phyloP scores from a whole-genome alignment of 768 basidiomycete species.

The Rhizopogon vulgaris region DNA sequence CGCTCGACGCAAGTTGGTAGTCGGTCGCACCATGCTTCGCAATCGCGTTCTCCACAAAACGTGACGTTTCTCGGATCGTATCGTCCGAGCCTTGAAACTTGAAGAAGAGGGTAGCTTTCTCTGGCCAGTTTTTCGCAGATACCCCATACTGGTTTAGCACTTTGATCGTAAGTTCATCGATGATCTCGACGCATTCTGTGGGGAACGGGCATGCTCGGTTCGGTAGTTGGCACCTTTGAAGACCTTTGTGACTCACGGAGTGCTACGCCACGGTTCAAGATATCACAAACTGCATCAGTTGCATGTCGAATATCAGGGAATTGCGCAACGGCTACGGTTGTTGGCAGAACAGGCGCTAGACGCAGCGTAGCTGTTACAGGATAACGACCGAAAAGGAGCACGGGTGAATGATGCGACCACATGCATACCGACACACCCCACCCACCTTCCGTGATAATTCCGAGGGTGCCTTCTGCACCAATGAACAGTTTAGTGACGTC shows the following conservation, averaged over 20 bases:
- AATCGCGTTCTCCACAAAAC: constrained; percentile 26
- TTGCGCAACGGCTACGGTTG: constrained; percentile 58
- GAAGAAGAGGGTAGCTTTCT: constrained; percentile 35
- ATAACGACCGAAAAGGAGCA: neutral
- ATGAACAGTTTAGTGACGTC: constrained; percentile 81
- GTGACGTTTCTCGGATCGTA: constrained; percentile 25
- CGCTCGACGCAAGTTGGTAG: constrained; percentile 31
- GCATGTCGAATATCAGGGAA: constrained; percentile 37
- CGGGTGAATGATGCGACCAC: neutral
- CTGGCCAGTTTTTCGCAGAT: constrained; percentile 22
- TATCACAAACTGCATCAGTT: constrained; percentile 33
- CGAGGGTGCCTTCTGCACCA: constrained; percentile 81
- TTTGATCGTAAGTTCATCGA: constrained; percentile 33
- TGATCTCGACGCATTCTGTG: constrained; percentile 38
- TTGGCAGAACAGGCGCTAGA: constrained; percentile 71
- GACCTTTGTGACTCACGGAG: constrained; percentile 8
- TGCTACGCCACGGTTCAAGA: constrained; percentile 29
- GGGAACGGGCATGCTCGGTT: neutral
- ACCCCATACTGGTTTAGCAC: constrained; percentile 18
- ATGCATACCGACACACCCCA: neutral
- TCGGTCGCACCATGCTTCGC: constrained; percentile 32
- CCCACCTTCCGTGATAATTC: constrained; percentile 75
- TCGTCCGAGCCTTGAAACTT: constrained; percentile 36
- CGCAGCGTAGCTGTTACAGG: constrained; percentile 57
- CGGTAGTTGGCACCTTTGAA: neutral